A percentile compares a stretch with the other conserved stretches of the same genome.
phyloP scores from a whole-genome alignment of 495 filamentous ascomycete species.

The Aspergillus nidulans region DNA sequence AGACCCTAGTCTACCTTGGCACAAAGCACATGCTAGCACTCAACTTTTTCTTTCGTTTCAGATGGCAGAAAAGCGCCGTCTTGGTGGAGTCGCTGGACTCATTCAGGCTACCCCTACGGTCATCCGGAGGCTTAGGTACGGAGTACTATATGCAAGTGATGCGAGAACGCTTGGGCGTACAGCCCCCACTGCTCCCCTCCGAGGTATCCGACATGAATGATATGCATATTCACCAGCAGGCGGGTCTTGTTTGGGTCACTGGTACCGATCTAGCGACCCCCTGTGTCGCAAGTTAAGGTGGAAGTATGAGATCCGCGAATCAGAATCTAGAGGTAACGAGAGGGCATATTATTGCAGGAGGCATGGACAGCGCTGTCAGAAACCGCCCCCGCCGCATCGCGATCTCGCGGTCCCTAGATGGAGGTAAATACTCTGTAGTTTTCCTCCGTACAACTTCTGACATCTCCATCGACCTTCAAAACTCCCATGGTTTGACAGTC shows the following conservation, averaged over 20 bases:
- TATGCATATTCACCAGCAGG: not conserved
- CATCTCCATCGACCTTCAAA: not conserved
- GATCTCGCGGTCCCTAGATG: not conserved
- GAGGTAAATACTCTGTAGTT: too few species aligned
- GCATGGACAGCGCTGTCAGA: not conserved
- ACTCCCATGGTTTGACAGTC: too few species aligned
- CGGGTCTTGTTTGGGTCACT: too few species aligned
- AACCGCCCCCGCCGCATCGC: not conserved
- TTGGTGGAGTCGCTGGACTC: not conserved
- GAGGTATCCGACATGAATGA: not conserved
- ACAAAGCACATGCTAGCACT: not conserved
- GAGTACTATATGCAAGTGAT: not conserved
- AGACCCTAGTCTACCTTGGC: not conserved
- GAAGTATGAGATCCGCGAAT: not conserved
- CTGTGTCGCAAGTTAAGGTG: not conserved
- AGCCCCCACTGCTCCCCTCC: not conserved
- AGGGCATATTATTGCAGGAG: not conserved
- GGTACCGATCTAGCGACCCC: not conserved
- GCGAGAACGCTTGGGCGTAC: not conserved
- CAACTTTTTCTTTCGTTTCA: slow-evolving; percentile 5
- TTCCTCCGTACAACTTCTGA: not conserved
- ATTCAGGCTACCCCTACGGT: too few species aligned
- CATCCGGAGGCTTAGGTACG: too few species aligned
- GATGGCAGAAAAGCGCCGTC: not conserved
- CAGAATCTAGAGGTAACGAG: not conserved